Percentiles rank a stretch among this genome's conserved stretches.
Conservation (phyloP, 2,329 filamentous ascomycete species). For the Botrytis medusae region DNA sequence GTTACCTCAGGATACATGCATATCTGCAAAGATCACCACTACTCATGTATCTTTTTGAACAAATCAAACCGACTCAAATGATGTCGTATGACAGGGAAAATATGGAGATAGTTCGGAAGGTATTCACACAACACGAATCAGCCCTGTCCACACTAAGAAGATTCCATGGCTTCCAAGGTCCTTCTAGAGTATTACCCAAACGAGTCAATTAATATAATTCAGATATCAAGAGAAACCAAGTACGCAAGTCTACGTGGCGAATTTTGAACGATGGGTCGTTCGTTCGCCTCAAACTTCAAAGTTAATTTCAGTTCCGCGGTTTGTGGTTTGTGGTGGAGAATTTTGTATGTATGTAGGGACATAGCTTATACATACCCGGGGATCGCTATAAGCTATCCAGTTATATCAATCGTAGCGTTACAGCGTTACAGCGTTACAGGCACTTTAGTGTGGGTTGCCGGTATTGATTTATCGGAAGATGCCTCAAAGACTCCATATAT, state of each 20-base stretch:
- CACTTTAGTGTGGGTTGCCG: neutral
- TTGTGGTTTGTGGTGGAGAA: neutral
- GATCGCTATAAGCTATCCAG: neutral
- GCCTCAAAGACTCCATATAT: conserved; percentile 4
- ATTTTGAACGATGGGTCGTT: conserved; percentile 1
- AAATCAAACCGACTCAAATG: neutral
- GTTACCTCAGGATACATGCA: neutral
- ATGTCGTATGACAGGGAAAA: neutral
- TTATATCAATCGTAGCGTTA: neutral
- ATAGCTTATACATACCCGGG: neutral
- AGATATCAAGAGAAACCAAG: neutral
- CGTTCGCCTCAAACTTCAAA: conserved; percentile 12
- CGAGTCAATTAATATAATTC: conserved; percentile 8
- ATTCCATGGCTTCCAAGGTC: conserved; percentile 1
- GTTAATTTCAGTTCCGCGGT: neutral
- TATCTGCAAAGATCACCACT: neutral
- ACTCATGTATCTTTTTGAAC: neutral
- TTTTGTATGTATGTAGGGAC: conserved; percentile 3
- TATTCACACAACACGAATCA: neutral
- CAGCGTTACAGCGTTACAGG: neutral
- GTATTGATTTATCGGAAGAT: conserved; percentile 4
- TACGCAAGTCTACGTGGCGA: conserved; percentile 7
- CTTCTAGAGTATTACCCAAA: conserved; percentile 13
- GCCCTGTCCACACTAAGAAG: neutral
- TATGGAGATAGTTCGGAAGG: neutral